Percentiles rank a stretch among this genome's conserved stretches.
Conservation (phyloP, 306 rosid species). For the Purshia tridentata region DNA sequence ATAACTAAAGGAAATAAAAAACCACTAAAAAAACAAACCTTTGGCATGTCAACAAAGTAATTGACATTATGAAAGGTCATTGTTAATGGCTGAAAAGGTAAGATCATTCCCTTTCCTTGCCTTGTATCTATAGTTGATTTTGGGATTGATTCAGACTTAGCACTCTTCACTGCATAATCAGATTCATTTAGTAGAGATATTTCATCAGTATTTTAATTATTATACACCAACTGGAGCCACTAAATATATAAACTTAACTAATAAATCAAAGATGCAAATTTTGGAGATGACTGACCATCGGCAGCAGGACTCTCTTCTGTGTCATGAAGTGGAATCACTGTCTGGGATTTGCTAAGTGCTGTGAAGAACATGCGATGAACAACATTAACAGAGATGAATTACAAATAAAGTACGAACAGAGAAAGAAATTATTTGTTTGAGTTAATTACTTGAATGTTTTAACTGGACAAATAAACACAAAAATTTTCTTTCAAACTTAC, state of each 20-base stretch:
- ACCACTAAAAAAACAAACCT: constrained; percentile 42
- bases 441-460: constrained; percentile 3
- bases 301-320: constrained; percentile 35
- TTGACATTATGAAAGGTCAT: constrained; percentile 85
- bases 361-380: constrained; percentile 16
- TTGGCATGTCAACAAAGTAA: constrained; percentile 85
- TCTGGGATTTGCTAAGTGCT: constrained; percentile 61
- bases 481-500: constrained; percentile 47
- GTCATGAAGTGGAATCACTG: constrained; percentile 47
- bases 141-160: constrained; percentile 14
- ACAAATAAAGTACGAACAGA: background rate
- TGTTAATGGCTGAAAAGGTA: constrained; percentile 86
- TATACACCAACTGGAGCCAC: constrained; percentile 12
- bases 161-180: constrained; percentile 38
- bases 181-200: constrained; percentile 11
- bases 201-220: constrained; percentile 11
- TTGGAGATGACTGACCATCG: constrained; percentile 34
- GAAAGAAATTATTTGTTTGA: background rate
- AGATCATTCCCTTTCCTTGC: constrained; percentile 77
- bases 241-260: background rate
- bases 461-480: constrained; percentile 4
- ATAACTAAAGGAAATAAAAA: background rate
- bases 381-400: constrained; percentile 14
- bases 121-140: constrained; percentile 25
- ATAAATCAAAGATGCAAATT: constrained; percentile 6